phyloP scores from a whole-genome alignment of 345 rosid genomes.

The Aquilaria yunnanensis region DNA sequence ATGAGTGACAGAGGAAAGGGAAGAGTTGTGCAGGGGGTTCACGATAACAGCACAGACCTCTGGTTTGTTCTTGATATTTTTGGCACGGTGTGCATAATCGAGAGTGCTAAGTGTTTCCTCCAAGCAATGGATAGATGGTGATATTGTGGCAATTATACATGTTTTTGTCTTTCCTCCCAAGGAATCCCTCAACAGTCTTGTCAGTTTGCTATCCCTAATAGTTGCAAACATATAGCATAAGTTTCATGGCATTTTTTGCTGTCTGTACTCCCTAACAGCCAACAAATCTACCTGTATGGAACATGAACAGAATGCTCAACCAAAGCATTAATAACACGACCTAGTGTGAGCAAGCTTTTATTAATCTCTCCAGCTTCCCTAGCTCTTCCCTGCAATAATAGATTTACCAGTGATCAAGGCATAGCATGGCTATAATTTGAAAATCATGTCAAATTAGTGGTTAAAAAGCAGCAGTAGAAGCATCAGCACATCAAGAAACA shows the following conservation, averaged over 20 bases:
- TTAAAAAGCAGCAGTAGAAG: slow-evolving; percentile 14
- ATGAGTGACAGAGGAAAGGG: not conserved
- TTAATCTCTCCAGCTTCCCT: slow-evolving; percentile 99
- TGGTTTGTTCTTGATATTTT: slow-evolving; percentile 97
- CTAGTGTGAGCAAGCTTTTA: slow-evolving; percentile 97
- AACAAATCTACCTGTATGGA: slow-evolving; percentile 64
- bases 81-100: slow-evolving; percentile 98
- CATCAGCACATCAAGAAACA: not conserved
- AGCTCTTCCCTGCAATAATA: slow-evolving; percentile 82
- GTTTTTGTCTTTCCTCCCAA: slow-evolving; percentile 99
- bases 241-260: not conserved
- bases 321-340: slow-evolving; percentile 93
- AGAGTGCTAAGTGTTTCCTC: slow-evolving; percentile 98
- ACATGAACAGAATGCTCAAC: slow-evolving; percentile 99
- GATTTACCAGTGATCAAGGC: slow-evolving; percentile 12
- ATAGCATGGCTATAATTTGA: not conserved
- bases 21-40: not conserved
- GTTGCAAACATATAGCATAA: slow-evolving; percentile 15
- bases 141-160: slow-evolving; percentile 95
- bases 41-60: slow-evolving; percentile 46
- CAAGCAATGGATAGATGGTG: slow-evolving; percentile 87
- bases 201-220: slow-evolving; percentile 92
- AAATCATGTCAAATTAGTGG: slow-evolving; percentile 9
- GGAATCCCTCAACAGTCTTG: slow-evolving; percentile 95
- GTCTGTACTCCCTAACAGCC: no score